phyloP scores from a whole-genome alignment of 495 filamentous ascomycete genomes.

The Aspergillus steynii region DNA sequence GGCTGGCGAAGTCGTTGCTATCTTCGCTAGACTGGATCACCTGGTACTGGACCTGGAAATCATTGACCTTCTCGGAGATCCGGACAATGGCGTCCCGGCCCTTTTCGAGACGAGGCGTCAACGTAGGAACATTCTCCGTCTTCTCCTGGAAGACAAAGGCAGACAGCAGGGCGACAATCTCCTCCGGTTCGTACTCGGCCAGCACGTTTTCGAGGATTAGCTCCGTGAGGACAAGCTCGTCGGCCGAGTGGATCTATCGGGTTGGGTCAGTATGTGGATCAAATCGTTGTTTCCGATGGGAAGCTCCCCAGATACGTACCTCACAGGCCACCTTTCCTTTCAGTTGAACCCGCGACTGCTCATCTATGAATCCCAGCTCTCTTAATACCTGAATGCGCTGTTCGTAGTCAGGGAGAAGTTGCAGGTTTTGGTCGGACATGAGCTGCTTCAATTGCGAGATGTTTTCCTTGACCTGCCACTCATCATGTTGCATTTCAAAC shows the following conservation, averaged over 20 bases:
- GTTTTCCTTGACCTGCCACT: slow-evolving; percentile 91
- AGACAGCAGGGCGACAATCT: slow-evolving; percentile 92
- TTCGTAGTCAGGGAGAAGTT: slow-evolving; percentile 96
- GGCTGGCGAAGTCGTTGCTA: slow-evolving; percentile 84
- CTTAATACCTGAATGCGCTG: slow-evolving; percentile 89
- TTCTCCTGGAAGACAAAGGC: slow-evolving; percentile 99
- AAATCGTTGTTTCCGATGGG: background rate
- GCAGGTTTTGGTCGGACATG: slow-evolving; percentile 95
- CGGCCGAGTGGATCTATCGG: slow-evolving; percentile 81
- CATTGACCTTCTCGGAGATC: slow-evolving; percentile 88
- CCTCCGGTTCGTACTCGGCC: slow-evolving; percentile 91
- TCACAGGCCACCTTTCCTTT: slow-evolving; percentile 99
- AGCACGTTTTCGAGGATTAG: slow-evolving; percentile 95
- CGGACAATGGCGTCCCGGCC: slow-evolving; percentile 83
- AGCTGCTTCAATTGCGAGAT: slow-evolving; percentile 79
- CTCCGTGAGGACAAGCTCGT: slow-evolving; percentile 96
- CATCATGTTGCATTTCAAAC: slow-evolving; percentile 91
- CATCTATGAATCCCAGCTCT: slow-evolving; percentile 88
- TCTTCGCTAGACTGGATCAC: slow-evolving; percentile 88
- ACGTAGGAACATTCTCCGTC: slow-evolving; percentile 78
- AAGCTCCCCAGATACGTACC: slow-evolving; percentile 31
- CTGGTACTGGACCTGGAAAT: slow-evolving; percentile 81
- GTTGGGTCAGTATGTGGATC: background rate
- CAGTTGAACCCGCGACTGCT: slow-evolving; percentile 77
- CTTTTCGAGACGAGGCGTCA: slow-evolving; percentile 79